phyloP scores from a whole-genome alignment of 208 protist genomes.

The Zelonia costaricensis region DNA sequence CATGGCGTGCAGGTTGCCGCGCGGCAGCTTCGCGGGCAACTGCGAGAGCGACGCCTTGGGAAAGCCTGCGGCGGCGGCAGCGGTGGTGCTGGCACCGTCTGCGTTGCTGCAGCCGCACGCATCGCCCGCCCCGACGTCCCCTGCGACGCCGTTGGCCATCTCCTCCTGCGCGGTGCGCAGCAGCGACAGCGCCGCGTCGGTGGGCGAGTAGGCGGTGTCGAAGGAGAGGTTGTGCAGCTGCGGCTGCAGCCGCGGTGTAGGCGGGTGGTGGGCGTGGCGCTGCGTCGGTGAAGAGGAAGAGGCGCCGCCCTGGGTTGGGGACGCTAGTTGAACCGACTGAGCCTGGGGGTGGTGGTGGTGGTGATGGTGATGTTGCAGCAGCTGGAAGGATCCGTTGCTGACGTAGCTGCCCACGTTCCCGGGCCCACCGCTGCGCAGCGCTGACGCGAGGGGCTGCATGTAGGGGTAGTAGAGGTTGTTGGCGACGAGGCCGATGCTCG shows the following conservation, averaged over 20 bases:
- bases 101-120: neutral
- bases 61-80: neutral
- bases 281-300: neutral
- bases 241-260: neutral
- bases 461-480: neutral
- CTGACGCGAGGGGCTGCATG: neutral
- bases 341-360: neutral
- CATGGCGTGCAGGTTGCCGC: constrained; percentile 3
- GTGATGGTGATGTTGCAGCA: neutral
- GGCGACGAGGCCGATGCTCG: constrained; percentile 15
- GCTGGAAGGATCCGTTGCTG: too few species aligned
- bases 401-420: neutral
- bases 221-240: constrained; percentile 13
- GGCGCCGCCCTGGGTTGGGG: too few species aligned
- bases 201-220: constrained; percentile 10
- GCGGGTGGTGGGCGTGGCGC: neutral
- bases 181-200: constrained; percentile 20
- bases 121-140: neutral
- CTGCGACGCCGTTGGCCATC: neutral
- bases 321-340: too few species aligned
- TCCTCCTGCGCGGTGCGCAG: constrained; percentile 20
- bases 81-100: neutral
- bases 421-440: neutral
- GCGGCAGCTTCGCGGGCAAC: too few species aligned
- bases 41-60: too few species aligned